These are phyloP conservation scores for Scutellaria barbata DNA, from an alignment of 257 asterid genomes.

Conservation along the genomic window DNA sequence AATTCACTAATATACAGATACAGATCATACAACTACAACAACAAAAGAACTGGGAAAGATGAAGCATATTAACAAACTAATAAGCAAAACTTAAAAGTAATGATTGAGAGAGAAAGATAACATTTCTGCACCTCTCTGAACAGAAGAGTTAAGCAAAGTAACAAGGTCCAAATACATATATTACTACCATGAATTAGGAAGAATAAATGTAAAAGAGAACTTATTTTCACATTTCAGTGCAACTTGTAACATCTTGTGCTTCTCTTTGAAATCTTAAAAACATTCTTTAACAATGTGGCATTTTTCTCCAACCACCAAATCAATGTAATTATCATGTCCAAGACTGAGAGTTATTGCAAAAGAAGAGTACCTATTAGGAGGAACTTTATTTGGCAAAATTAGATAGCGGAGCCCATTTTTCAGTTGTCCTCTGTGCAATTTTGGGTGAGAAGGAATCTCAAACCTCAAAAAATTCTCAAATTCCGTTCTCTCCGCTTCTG, in stretches of 20 bases:
- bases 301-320: conserved; percentile 25
- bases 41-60: conserved; percentile 13
- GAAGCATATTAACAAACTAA: conserved; percentile 3
- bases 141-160: conserved; percentile 28
- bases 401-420: conserved; percentile 95
- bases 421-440: conserved; percentile 88
- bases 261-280: conserved; percentile 6
- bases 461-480: conserved; percentile 66
- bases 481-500: conserved; percentile 65
- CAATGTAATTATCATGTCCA: conserved; percentile 29
- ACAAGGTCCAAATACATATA: conserved; percentile 7
- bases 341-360: conserved; percentile 1
- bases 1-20: neutral
- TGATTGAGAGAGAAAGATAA: conserved; percentile 7
- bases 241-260: neutral
- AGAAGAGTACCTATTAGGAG: conserved; percentile 79
- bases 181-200: neutral
- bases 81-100: neutral
- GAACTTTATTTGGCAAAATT: conserved; percentile 95
- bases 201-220: neutral
- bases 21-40: conserved; percentile 24
- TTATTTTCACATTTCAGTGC: conserved; percentile 3
- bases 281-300: conserved; percentile 15
- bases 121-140: neutral
- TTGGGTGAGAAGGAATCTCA: conserved; percentile 92